A percentile compares a stretch with the other conserved stretches of the same genome.
Conservation (phyloP, 148 eudicot species). For the Vaccinium corymbosum region DNA sequence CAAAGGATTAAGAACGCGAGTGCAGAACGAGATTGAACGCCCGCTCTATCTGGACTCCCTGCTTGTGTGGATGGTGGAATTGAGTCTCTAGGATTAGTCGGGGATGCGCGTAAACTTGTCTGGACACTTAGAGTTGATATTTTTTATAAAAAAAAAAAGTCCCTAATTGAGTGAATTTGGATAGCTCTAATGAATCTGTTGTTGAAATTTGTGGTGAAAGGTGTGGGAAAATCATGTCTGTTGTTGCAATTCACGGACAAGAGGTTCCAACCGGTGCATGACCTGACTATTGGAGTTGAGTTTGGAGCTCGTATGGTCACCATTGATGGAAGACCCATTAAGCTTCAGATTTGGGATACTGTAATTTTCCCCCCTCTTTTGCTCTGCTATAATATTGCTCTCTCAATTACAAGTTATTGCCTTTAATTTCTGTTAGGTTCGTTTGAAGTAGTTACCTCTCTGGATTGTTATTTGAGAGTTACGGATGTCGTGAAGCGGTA, state of each 20-base stretch:
- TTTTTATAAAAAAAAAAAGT: too few species aligned
- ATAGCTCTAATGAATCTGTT: not conserved
- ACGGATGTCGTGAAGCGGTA: not conserved
- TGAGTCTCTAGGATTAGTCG: too few species aligned
- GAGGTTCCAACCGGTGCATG: slow-evolving; percentile 83
- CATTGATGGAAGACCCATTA: slow-evolving; percentile 54
- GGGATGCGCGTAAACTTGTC: too few species aligned
- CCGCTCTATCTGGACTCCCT: too few species aligned
- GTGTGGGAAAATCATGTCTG: slow-evolving; percentile 81
- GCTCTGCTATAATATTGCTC: not conserved
- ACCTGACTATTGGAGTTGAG: slow-evolving; percentile 78
- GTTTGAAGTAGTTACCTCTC: not conserved
- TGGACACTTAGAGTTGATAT: too few species aligned
- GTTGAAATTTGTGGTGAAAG: slow-evolving; percentile 13
- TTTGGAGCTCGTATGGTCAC: slow-evolving; percentile 77
- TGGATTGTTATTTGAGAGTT: not conserved
- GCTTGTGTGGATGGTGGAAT: too few species aligned
- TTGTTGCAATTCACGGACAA: slow-evolving; percentile 76
- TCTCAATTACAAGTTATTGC: not conserved
- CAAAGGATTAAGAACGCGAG: not conserved
- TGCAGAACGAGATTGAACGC: not conserved
- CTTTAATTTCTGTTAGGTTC: not conserved
- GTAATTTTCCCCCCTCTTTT: slow-evolving; percentile 24
- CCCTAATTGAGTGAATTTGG: not conserved
- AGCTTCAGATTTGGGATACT: slow-evolving; percentile 88